These are phyloP conservation scores for Lentinula novae-zelandiae DNA, from an alignment of 1,284 basidiomycete genomes.

Conservation along the genomic window DNA sequence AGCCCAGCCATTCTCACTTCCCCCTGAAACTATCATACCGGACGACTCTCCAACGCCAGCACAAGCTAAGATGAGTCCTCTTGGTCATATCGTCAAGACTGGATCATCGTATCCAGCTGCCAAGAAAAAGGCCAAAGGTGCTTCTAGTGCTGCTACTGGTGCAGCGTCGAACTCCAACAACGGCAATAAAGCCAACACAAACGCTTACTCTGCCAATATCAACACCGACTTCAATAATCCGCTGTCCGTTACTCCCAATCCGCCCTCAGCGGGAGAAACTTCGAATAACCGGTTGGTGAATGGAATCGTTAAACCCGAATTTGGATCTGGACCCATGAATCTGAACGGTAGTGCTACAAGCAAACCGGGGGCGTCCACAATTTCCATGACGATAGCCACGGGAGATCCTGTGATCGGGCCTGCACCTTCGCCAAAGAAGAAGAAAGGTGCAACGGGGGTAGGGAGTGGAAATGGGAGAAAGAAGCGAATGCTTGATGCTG, in stretches of 20 bases:
- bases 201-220: background rate
- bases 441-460: conserved; percentile 24
- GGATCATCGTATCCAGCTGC: conserved; percentile 23
- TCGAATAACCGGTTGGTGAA: background rate
- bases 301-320: background rate
- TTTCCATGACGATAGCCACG: background rate
- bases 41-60: conserved; percentile 58
- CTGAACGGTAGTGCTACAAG: background rate
- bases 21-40: conserved; percentile 37
- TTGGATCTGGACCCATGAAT: background rate
- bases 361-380: background rate
- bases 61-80: conserved; percentile 69
- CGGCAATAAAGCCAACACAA: background rate
- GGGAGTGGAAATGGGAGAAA: conserved; percentile 40
- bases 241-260: background rate
- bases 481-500: conserved; percentile 30
- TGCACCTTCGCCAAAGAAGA: conserved; percentile 18
- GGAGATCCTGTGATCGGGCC: background rate
- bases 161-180: background rate
- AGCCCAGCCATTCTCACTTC: conserved; percentile 17
- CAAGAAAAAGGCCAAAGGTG: conserved; percentile 35
- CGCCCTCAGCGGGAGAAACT: background rate
- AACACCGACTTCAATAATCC: background rate
- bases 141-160: background rate
- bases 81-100: conserved; percentile 62